A percentile compares a stretch with the other conserved stretches of the same genome.
phyloP scores from a whole-genome alignment of 1,139 yeast genomes.

The Nakaseomyces uthaithaninus region DNA sequence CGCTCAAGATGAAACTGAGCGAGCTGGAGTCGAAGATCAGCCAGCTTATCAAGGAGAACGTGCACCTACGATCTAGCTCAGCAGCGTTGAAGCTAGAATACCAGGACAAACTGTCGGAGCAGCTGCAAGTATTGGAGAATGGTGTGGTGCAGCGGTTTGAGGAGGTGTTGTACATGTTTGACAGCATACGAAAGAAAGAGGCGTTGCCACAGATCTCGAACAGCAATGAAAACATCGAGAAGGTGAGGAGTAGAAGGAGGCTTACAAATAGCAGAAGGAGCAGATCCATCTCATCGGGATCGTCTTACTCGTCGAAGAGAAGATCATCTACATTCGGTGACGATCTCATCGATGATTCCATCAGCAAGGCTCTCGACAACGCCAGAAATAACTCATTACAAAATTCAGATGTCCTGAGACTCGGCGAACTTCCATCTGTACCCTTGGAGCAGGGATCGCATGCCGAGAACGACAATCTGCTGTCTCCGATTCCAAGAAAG shows the following conservation, averaged over 20 bases:
- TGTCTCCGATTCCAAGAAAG: constrained; percentile 20
- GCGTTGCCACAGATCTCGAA: constrained; percentile 24
- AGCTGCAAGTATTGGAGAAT: constrained; percentile 36
- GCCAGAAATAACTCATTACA: neutral
- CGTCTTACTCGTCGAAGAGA: constrained; percentile 3
- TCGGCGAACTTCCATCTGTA: neutral
- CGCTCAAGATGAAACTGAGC: constrained; percentile 41
- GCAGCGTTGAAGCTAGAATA: constrained; percentile 29
- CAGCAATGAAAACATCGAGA: neutral
- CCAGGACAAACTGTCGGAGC: constrained; percentile 32
- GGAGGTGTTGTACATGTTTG: constrained; percentile 38
- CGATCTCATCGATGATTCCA: constrained; percentile 2
- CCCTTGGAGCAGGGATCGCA: constrained; percentile 8
- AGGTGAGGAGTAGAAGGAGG: neutral
- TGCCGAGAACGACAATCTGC: constrained; percentile 10
- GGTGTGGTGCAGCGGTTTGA: constrained; percentile 40
- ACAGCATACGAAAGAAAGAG: constrained; percentile 33
- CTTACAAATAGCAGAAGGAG: constrained; percentile 2
- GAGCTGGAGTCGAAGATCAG: constrained; percentile 45
- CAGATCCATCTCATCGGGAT: constrained; percentile 4
- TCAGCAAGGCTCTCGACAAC: constrained; percentile 3
- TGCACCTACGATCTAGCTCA: constrained; percentile 34
- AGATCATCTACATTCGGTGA: constrained; percentile 2
- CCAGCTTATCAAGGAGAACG: constrained; percentile 42
- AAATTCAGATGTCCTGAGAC: neutral